These are phyloP conservation scores for Calocybe cyanea DNA, from an alignment of 768 basidiomycete genomes.

Conservation along the genomic window DNA sequence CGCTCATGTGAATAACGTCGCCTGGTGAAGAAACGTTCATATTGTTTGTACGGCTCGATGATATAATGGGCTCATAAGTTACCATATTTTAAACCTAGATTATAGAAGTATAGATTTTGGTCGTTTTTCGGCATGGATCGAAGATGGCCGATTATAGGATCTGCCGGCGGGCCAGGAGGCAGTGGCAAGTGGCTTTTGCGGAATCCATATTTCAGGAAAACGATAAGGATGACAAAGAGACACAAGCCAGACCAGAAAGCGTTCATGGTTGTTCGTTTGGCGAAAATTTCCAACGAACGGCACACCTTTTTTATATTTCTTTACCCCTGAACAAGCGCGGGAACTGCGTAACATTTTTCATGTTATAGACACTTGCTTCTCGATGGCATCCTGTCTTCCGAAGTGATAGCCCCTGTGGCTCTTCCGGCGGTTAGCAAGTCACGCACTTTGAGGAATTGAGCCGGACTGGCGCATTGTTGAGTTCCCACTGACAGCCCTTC, in stretches of 20 bases:
- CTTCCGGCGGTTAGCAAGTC: too few species aligned
- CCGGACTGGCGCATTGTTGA: too few species aligned
- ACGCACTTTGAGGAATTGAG: too few species aligned
- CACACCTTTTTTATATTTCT: too few species aligned
- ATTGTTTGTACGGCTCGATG: background rate
- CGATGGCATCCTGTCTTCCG: too few species aligned
- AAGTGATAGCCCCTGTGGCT: too few species aligned
- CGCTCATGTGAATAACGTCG: slow-evolving; percentile 15
- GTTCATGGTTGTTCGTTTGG: too few species aligned
- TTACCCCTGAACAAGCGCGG: too few species aligned
- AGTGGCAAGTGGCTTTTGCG: slow-evolving; percentile 8
- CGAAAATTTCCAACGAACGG: too few species aligned
- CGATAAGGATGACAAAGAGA: background rate
- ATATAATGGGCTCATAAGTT: background rate
- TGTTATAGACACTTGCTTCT: too few species aligned
- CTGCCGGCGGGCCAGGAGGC: slow-evolving; percentile 32
- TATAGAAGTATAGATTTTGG: slow-evolving; percentile 21
- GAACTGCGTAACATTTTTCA: too few species aligned
- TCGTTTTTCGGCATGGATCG: slow-evolving; percentile 26
- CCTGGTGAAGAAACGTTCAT: slow-evolving; percentile 12
- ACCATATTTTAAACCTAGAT: slow-evolving; percentile 32
- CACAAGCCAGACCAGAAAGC: background rate
- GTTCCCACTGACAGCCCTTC: too few species aligned
- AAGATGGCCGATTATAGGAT: slow-evolving; percentile 33
- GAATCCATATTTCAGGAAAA: background rate